Evolutionary conservation across 768 basidiomycete species (phyloP), one percentile per base, ranked within the genome.

Genomic region (Amanita molliuscula): DNA sequence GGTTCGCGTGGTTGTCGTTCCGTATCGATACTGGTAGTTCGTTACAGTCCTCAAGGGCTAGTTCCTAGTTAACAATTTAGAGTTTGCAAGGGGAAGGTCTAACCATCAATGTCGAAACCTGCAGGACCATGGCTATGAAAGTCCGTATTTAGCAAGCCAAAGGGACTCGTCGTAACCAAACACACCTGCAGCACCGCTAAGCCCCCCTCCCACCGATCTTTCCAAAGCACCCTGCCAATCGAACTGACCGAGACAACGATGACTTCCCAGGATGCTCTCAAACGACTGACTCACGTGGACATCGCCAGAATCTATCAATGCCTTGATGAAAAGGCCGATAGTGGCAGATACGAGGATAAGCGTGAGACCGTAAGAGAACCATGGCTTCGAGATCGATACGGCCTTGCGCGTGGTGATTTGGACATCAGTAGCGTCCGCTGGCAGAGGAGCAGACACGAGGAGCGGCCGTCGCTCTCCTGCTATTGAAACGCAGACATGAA

Each of bases 21-120:
- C 93, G 61, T 81, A 92, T 48, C 84, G 79, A 63, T 93, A 92
- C 67, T 93, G 91, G 61, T 88, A 96, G 71, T 97, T 98, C 95
- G 97, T 97, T 49, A 94, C 76, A 1, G 94, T 96, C 15, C 91
- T 79, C n/a, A 95, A 65, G 5, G 91, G 92, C 85, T 85, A 47
- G 15, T 31, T 31, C 40, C 18, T 26, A 15, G 29, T 25, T 11
- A 52, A 35, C 53, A 34, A 35, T 15, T 45, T 18, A 4, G 37
- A 47, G 20, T n/a, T 1, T 9, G n/a, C n/a, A 36, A 36, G 35
- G 6, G 2, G 3, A 44, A 20, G 38, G 40, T 50, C 44, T 28
- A 40, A 72, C 76, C 92, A 96, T 96, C 52, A 95, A 75, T 1
- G 82, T 79, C 45, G 96, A 63, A 15, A 98, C 95, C 62, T 97